phyloP scores from a whole-genome alignment of 2,329 filamentous ascomycete species.

The Xylariales sp. region DNA sequence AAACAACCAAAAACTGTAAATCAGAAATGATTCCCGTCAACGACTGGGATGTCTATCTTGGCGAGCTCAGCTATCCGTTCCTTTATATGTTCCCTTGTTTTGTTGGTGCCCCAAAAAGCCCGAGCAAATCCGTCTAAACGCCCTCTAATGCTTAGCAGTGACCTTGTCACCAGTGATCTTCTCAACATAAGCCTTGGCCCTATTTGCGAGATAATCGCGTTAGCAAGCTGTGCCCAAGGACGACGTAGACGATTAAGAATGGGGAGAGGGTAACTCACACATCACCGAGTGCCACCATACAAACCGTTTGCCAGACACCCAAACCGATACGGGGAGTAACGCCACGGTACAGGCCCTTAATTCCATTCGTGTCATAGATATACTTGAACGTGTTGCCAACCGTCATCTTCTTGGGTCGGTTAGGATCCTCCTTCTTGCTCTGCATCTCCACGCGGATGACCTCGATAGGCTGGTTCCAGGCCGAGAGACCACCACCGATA shows the following conservation, averaged over 20 bases:
- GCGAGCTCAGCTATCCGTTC: conserved; percentile 29
- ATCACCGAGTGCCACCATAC: conserved; percentile 99
- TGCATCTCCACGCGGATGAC: conserved; percentile 99
- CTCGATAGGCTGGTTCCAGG: conserved; percentile 99
- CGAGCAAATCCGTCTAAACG: conserved; percentile 46
- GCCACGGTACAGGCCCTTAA: conserved; percentile 94
- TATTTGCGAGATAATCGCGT: conserved; percentile 49
- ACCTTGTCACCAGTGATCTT: conserved; percentile 72
- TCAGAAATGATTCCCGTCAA: conserved; percentile 17
- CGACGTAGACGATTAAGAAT: background rate
- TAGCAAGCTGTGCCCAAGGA: conserved; percentile 41
- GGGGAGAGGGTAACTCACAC: conserved; percentile 72
- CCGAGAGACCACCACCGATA: conserved; percentile 91
- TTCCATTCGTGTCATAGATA: conserved; percentile 89
- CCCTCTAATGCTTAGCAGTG: conserved; percentile 74
- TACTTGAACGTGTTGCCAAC: conserved; percentile 87
- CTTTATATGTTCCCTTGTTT: conserved; percentile 32
- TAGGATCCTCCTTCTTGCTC: conserved; percentile 97
- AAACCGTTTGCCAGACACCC: conserved; percentile 98
- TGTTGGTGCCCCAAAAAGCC: conserved; percentile 39
- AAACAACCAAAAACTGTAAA: conserved; percentile 22
- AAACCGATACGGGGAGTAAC: conserved; percentile 94
- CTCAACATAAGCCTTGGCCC: conserved; percentile 75
- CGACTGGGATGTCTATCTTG: conserved; percentile 28
- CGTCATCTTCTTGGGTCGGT: conserved; percentile 98